A percentile compares a stretch with the other conserved stretches of the same genome.
These are phyloP conservation scores for Pseudoscleropodium purum DNA, from an alignment of 225 moss, liverwort and hornwort genomes.

Conservation along the genomic window DNA sequence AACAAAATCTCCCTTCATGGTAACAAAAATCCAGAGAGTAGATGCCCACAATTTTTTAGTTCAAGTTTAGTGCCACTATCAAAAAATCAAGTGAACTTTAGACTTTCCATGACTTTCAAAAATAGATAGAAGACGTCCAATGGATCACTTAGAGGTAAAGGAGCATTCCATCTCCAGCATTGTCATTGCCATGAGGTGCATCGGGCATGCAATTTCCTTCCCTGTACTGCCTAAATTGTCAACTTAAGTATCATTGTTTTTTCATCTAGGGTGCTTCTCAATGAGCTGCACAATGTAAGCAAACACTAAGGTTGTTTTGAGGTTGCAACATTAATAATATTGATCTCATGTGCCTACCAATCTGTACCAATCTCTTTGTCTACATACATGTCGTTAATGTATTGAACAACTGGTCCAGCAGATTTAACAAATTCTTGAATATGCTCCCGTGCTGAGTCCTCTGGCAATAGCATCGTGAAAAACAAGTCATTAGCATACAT, in stretches of 20 bases:
- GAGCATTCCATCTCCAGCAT: neutral
- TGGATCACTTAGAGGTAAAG: neutral
- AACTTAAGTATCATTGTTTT: neutral
- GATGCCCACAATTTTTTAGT: neutral
- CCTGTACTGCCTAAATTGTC: neutral
- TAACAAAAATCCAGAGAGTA: neutral
- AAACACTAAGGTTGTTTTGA: neutral
- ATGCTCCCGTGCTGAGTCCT: constrained; percentile 40
- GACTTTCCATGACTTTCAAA: neutral
- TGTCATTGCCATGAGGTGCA: neutral
- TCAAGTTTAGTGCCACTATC: no score
- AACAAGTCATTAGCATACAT: neutral
- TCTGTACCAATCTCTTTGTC: constrained; percentile 61
- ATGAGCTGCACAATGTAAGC: neutral
- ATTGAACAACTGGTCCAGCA: constrained; percentile 53
- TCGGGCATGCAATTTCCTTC: neutral
- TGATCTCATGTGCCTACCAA: constrained; percentile 36
- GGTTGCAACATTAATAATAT: neutral
- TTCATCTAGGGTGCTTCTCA: neutral
- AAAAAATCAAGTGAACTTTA: no score
- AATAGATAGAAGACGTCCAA: neutral
- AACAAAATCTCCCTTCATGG: neutral
- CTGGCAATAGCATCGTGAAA: constrained; percentile 19
- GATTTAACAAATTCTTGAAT: constrained; percentile 57
- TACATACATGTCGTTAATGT: constrained; percentile 49